phyloP scores from a whole-genome alignment of 1,284 basidiomycete genomes.

The Sporisorium reilianum region DNA sequence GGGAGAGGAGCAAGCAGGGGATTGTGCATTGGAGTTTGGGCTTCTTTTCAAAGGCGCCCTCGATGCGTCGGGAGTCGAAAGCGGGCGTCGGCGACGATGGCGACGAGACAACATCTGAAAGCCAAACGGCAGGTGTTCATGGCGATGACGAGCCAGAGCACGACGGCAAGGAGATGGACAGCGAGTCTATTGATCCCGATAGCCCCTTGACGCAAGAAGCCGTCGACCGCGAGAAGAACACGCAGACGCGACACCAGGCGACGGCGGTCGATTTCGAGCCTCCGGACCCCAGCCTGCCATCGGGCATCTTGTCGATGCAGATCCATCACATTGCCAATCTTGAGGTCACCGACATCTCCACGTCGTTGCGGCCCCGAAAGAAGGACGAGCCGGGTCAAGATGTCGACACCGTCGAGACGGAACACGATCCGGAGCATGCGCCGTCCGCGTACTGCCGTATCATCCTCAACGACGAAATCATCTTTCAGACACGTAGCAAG shows the following conservation, averaged over 20 bases:
- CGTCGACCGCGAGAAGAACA: constrained; percentile 24
- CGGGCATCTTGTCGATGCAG: constrained; percentile 53
- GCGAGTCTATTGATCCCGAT: constrained; percentile 7
- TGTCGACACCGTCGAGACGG: constrained; percentile 43
- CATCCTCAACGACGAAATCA: constrained; percentile 71
- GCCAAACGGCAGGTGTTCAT: background rate
- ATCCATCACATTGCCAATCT: constrained; percentile 61
- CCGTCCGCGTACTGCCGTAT: constrained; percentile 70
- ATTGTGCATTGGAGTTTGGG: constrained; percentile 43
- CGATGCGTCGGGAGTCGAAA: constrained; percentile 10
- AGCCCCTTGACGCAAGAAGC: constrained; percentile 19
- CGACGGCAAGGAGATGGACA: constrained; percentile 20
- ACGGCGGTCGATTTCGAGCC: constrained; percentile 46
- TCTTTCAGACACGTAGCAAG: constrained; percentile 71
- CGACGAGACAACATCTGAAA: background rate
- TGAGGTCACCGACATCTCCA: constrained; percentile 67
- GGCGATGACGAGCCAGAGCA: background rate
- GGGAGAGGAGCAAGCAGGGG: constrained; percentile 57
- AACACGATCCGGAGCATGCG: constrained; percentile 46
- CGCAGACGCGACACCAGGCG: constrained; percentile 38
- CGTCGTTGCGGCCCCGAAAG: constrained; percentile 34
- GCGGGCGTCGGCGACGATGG: background rate
- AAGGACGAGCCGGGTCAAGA: constrained; percentile 53
- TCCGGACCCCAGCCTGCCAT: constrained; percentile 37
- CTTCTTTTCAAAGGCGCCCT: constrained; percentile 45